Evolutionary conservation across 1,284 basidiomycete genomes (phyloP).

Genomic region (Entoloma clypeatum): DNA sequence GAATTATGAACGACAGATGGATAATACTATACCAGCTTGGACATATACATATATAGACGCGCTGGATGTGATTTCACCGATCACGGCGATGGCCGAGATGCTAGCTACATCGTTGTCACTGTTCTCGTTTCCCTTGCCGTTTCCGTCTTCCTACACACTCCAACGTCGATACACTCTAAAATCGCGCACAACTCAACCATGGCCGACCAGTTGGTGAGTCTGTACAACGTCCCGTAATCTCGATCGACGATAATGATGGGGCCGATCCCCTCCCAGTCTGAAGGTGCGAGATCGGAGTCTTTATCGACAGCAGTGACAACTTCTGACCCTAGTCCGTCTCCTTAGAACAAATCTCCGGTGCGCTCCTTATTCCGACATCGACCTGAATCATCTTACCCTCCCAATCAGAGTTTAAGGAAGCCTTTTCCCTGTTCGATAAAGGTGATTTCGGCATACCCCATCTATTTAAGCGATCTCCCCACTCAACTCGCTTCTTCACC

Average conservation of each 20-base stretch:
- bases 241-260: conserved; percentile 1
- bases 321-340: conserved; percentile 6
- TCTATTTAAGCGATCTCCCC: not conserved
- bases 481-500: not conserved
- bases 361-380: conserved; percentile 2
- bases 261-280: conserved; percentile 39
- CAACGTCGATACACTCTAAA: conserved; percentile 4
- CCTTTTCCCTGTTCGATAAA: conserved; percentile 93
- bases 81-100: conserved; percentile 29
- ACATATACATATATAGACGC: too few relatives aligned
- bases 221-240: not conserved
- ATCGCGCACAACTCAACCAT: conserved; percentile 17
- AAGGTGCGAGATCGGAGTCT: conserved; percentile 22
- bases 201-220: conserved; percentile 48
- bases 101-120: too few relatives aligned
- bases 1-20: too few relatives aligned
- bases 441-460: conserved; percentile 45
- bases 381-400: not conserved
- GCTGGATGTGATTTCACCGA: too few relatives aligned
- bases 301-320: conserved; percentile 5
- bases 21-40: too few relatives aligned
- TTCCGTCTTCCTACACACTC: conserved; percentile 4
- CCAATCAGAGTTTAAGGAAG: conserved; percentile 77
- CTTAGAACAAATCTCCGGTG: conserved; percentile 38
- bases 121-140: conserved; percentile 7